Evolutionary conservation across 23 red algal species (phyloP).

Genomic region (Gracilaria caudata): DNA sequence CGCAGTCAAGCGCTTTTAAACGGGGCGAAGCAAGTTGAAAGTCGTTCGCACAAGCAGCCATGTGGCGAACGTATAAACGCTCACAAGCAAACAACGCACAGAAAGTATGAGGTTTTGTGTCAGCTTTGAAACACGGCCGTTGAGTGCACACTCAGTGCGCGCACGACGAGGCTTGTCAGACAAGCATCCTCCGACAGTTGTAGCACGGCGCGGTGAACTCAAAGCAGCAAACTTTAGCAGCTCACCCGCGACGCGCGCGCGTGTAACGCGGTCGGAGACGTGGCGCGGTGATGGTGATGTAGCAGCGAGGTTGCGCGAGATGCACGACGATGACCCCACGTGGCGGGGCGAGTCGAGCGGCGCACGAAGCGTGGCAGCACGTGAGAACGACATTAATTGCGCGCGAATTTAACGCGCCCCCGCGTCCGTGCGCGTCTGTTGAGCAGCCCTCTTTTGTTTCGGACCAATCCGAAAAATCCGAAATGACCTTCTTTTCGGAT

Average conservation of each 20-base stretch:
- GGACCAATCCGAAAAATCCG: too few relatives aligned
- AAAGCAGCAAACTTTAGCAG: too few relatives aligned
- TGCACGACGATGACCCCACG: not conserved
- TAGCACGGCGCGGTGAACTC: too few relatives aligned
- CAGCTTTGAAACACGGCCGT: not conserved
- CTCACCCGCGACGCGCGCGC: too few relatives aligned
- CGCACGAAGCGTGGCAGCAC: constrained; percentile 1
- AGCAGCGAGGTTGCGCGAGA: too few relatives aligned
- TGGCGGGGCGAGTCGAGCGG: not conserved
- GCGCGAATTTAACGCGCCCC: not conserved
- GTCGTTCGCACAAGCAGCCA: not conserved
- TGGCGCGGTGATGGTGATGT: not conserved
- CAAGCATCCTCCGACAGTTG: not conserved
- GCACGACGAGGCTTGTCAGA: not conserved
- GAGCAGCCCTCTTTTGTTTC: too few relatives aligned
- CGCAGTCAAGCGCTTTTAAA: not conserved
- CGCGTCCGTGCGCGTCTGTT: not conserved
- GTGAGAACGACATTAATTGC: not conserved
- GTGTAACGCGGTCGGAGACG: not conserved
- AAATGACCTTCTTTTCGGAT: too few relatives aligned
- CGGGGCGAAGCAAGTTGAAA: not conserved
- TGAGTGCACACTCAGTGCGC: too few relatives aligned
- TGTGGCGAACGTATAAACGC: not conserved
- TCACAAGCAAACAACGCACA: not conserved
- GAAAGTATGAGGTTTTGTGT: too few relatives aligned